Evolutionary conservation across 2,329 filamentous ascomycete species (phyloP), one percentile per base, ranked within the genome.

Genomic region (Cadophora gregata): DNA sequence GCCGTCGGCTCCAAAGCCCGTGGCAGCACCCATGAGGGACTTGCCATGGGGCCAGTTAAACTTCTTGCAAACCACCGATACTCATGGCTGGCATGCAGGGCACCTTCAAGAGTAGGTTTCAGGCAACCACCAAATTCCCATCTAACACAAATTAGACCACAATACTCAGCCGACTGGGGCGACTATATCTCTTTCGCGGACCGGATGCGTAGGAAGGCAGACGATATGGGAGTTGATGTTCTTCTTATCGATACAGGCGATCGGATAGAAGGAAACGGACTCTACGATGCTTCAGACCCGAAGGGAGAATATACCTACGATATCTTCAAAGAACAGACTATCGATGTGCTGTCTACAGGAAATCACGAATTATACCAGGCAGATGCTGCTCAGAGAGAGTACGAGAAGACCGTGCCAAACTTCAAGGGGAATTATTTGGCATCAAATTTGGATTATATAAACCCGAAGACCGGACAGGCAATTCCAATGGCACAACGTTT

Each of bases 211-310:
- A 85, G 88, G 71, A 89, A 87, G 75, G 93, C 93, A 64, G 92
- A 97, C 75, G 86, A 88, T 0, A 84, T 90, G 62, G 93, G 93
- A 53, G 87, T 87, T 31, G 96, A 99, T 77, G 82, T 99, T 19
- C 82, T 99, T n/a, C 82, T 99, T n/a, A 83, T 99, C 70, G 96
- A 99, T 77, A 97, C 94, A 0, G 96, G 96, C 67, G 96, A 98
- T 76, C 87, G 95, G 7, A 87, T 97, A 73, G 96, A 98, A 79
- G 93, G 95, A 42, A 98, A 97, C 77, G 96, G 95, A 1, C 86
- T 99, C 4, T 98, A 97, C 79, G 96, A 98, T 77, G 91, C 90
- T 5, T 97, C 93, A 0, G 83, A 85, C 31, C 96, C 96, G 9
- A 96, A 96, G 76, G 96, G 96, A 25, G 85, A 90, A 75, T 97